phyloP scores from a whole-genome alignment of 768 basidiomycete species.

The Scleroderma bovista region DNA sequence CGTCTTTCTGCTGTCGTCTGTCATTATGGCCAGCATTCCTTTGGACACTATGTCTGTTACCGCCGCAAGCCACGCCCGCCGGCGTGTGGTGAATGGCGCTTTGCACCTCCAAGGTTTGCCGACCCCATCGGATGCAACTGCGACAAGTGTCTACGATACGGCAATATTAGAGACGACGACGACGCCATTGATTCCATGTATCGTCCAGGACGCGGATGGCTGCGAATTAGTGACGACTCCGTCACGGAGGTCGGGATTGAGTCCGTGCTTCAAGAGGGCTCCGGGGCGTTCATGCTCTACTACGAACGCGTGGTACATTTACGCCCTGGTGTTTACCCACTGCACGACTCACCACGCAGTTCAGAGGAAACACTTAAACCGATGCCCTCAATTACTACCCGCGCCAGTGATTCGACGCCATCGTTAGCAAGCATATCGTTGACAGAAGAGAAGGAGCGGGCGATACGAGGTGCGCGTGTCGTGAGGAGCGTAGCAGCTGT shows the following conservation, averaged over 20 bases:
- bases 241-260: conserved; percentile 75
- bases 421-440: conserved; percentile 37
- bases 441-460: conserved; percentile 14
- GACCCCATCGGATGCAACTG: conserved; percentile 45
- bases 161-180: conserved; percentile 56
- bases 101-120: conserved; percentile 32
- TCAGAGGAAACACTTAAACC: conserved; percentile 67
- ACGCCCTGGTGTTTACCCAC: conserved; percentile 29
- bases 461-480: conserved; percentile 41
- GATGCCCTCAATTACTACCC: conserved; percentile 26
- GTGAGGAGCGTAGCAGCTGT: conserved; percentile 52
- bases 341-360: conserved; percentile 35
- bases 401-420: conserved; percentile 43
- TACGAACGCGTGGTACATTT: conserved; percentile 68
- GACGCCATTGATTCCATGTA: conserved; percentile 28
- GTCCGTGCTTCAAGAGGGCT: conserved; percentile 66
- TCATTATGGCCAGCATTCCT: conserved; percentile 89
- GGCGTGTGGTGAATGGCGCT: conserved; percentile 34
- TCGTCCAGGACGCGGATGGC: conserved; percentile 65
- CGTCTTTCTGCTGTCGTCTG: conserved; percentile 82
- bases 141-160: conserved; percentile 39
- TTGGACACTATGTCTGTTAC: conserved; percentile 93
- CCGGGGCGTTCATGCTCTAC: conserved; percentile 86
- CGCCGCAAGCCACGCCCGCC: conserved; percentile 69
- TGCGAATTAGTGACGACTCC: conserved; percentile 81